Base-by-base conservation (phyloP, 768 basidiomycete species). In the Albatrellus ellisii region DNA sequence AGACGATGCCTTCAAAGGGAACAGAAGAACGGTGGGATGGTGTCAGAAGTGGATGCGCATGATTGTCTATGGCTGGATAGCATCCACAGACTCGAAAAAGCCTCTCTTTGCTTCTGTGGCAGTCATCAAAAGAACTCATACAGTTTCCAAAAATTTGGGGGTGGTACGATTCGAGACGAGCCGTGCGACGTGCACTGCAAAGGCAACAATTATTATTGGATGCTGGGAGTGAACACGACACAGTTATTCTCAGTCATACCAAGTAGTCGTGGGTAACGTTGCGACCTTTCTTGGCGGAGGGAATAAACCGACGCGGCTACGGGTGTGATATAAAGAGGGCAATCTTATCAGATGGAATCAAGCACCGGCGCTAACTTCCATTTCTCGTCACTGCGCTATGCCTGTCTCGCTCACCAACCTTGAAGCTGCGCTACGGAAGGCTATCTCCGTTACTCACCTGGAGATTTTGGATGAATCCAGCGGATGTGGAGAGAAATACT, bases 401-500 rank as follows among this genome's bases (percentile, higher is more conserved):
- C 76, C 80, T 32, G 67, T 84, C 48, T 65, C 73, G 43, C 53
- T 59, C 10, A 52, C 56, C 36, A 68, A 70, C 36, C 66, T 88
- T 43, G 79, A 85, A 56, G 56, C 61, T 25, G 72, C 75, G 15
- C 74, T 88, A 47, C 73, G 75, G 46, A 59, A 62, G n/a, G 70
- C 72, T 1, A 69, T 86, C 39, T 69, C 73, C 24, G 72, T 86
- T 29, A 57, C 63, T 2, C 76, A 84, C 52, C 68, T 88, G 11
- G 72, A 85, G 53, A 77, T 90, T 38, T 65, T 77, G 49, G 86
- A 89, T 56, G 70, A 73, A 49, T 87, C 84, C 0, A 81, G 67
- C 49, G 85, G 85, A 5, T 90, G 87, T 51, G 86, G 87, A 2
- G 75, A 85, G 48, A 87, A 66, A 56, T 89, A 85, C 52, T 62